Evolutionary conservation across 768 basidiomycete species (phyloP).

Genomic region (Imleria badia): DNA sequence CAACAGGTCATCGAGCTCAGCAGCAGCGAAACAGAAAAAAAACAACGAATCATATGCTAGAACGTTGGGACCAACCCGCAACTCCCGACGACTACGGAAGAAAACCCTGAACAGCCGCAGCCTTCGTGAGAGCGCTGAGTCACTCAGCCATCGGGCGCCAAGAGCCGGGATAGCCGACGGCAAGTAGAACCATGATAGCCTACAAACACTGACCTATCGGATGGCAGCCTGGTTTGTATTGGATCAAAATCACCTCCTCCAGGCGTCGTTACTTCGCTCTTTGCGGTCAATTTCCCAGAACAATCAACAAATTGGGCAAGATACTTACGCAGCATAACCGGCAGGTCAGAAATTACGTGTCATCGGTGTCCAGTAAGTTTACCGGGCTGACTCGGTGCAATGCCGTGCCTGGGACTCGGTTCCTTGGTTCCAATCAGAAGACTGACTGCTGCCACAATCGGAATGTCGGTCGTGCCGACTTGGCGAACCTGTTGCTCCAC

Average conservation of each 20-base stretch:
- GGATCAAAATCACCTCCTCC: too few species aligned
- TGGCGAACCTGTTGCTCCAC: not conserved
- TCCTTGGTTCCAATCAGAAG: constrained; percentile 8
- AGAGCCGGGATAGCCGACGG: constrained; percentile 8
- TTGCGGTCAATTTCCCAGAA: too few species aligned
- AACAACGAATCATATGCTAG: not conserved
- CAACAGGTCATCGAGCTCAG: not conserved
- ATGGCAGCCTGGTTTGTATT: not conserved
- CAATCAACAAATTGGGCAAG: too few species aligned
- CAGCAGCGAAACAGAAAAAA: not conserved
- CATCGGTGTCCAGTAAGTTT: constrained; percentile 10
- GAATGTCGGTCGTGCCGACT: not conserved
- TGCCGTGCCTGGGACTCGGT: constrained; percentile 1
- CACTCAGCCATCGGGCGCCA: constrained; percentile 5
- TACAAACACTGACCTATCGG: constrained; percentile 11
- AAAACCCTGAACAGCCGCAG: constrained; percentile 6
- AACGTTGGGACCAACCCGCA: not conserved
- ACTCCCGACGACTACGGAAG: constrained; percentile 21
- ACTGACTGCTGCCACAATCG: not conserved
- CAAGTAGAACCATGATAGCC: not conserved
- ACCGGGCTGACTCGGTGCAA: constrained; percentile 21
- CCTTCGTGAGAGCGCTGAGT: constrained; percentile 6
- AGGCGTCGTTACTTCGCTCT: too few species aligned
- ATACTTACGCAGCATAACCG: too few species aligned
- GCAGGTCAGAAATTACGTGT: not conserved